Evolutionary conservation across 345 rosid genomes (phyloP).

Genomic region (Cardamine resedifolia): DNA sequence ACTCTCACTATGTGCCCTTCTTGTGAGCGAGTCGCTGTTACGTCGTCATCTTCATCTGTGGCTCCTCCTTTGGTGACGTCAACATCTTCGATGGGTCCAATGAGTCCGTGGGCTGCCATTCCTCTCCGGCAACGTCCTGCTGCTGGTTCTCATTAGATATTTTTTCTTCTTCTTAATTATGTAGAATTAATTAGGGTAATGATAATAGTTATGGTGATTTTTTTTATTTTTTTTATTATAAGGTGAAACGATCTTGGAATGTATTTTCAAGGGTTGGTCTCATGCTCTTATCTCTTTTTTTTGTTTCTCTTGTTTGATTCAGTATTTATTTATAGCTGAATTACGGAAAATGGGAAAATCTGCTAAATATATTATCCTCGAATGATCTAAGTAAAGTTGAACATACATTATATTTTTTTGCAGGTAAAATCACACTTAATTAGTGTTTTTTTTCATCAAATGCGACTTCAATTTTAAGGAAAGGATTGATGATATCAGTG

Average conservation of each 20-base stretch:
- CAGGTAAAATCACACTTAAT: too few species aligned
- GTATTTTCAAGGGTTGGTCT: neutral
- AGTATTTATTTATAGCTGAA: neutral
- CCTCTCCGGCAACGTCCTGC: slow-evolving; percentile 43
- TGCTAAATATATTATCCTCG: neutral
- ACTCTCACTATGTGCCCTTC: slow-evolving; percentile 93
- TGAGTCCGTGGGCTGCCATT: slow-evolving; percentile 57
- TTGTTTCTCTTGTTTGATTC: slow-evolving; percentile 14
- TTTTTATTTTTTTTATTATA: neutral
- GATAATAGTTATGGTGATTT: neutral
- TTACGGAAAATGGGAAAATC: neutral
- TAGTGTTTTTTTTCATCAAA: neutral
- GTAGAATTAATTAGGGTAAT: slow-evolving; percentile 5
- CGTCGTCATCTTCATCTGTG: slow-evolving; percentile 42
- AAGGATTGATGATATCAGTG: neutral
- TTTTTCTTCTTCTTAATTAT: neutral
- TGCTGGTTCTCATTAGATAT: slow-evolving; percentile 36
- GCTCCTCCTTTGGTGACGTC: slow-evolving; percentile 40
- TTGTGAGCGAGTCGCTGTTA: slow-evolving; percentile 65
- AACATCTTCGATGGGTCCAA: slow-evolving; percentile 34
- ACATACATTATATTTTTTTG: neutral
- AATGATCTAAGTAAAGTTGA: slow-evolving; percentile 3
- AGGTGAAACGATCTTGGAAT: slow-evolving; percentile 11
- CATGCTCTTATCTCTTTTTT: neutral
- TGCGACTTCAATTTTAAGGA: neutral